Conservation (phyloP, 208 protist genomes). For the Polymyxa betae region DNA sequence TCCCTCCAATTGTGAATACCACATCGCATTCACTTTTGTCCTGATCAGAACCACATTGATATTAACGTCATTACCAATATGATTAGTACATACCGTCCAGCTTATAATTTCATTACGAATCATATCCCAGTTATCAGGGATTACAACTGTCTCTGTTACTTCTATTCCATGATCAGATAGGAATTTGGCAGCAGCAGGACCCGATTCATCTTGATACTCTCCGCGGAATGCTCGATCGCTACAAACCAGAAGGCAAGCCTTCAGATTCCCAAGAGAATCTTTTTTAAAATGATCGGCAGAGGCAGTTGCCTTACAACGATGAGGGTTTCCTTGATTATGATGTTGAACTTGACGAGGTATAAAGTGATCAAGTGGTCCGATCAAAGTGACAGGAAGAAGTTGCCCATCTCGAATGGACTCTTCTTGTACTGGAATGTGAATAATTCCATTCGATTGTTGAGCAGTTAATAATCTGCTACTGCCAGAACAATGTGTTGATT, state of each 20-base stretch:
- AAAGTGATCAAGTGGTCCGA: not conserved
- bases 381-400: not conserved
- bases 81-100: not conserved
- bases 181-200: not conserved
- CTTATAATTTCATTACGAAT: not conserved
- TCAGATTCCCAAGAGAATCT: not conserved
- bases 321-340: too few species aligned
- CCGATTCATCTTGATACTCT: not conserved
- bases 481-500: not conserved
- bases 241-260: not conserved
- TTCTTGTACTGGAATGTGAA: not conserved
- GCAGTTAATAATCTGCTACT: not conserved
- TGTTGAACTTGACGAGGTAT: too few species aligned
- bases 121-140: not conserved
- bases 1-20: constrained; percentile 22
- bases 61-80: not conserved
- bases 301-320: too few species aligned
- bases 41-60: not conserved
- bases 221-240: constrained; percentile 11
- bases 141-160: not conserved
- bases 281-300: too few species aligned
- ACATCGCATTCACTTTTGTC: not conserved
- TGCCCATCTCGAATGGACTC: not conserved
- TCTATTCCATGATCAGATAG: not conserved
- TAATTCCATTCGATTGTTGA: not conserved